These are phyloP conservation scores for Inga oerstediana DNA, from an alignment of 306 rosid genomes.

Conservation along the genomic window DNA sequence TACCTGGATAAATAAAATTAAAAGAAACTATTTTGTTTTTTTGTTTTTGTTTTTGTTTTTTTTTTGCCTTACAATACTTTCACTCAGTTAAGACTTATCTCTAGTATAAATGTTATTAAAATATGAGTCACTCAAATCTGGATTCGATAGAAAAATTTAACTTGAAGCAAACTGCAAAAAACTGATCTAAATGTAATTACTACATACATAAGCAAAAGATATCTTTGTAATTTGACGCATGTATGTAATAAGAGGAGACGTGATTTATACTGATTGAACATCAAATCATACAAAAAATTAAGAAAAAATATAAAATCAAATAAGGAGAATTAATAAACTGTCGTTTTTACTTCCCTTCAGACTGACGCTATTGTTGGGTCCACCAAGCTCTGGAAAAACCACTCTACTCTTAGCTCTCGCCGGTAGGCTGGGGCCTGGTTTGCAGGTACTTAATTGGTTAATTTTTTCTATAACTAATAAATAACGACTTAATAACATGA, in stretches of 20 bases:
- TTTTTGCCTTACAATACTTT: background rate
- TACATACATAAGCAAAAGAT: too few relatives aligned
- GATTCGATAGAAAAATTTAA: too few relatives aligned
- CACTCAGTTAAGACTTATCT: background rate
- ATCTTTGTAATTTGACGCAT: too few relatives aligned
- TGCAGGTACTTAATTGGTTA: constrained; percentile 62
- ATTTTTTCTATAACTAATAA: background rate
- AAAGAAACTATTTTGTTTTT: background rate
- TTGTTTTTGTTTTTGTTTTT: too few relatives aligned
- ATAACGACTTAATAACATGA: background rate
- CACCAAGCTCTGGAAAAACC: constrained; percentile 97
- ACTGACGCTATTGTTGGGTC: constrained; percentile 86
- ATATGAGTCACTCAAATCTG: too few relatives aligned
- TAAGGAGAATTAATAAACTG: background rate
- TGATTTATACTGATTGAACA: background rate
- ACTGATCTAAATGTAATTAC: too few relatives aligned
- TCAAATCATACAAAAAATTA: background rate
- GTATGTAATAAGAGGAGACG: background rate
- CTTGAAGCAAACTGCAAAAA: too few relatives aligned
- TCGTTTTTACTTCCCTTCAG: constrained; percentile 46
- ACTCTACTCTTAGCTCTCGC: constrained; percentile 90
- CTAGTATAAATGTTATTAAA: too few relatives aligned
- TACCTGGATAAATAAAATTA: too few relatives aligned
- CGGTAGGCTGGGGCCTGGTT: constrained; percentile 82
- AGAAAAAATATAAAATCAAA: background rate